Evolutionary conservation across 2,329 filamentous ascomycete genomes (phyloP).

Genomic region (Pseudopyricularia javanii): DNA sequence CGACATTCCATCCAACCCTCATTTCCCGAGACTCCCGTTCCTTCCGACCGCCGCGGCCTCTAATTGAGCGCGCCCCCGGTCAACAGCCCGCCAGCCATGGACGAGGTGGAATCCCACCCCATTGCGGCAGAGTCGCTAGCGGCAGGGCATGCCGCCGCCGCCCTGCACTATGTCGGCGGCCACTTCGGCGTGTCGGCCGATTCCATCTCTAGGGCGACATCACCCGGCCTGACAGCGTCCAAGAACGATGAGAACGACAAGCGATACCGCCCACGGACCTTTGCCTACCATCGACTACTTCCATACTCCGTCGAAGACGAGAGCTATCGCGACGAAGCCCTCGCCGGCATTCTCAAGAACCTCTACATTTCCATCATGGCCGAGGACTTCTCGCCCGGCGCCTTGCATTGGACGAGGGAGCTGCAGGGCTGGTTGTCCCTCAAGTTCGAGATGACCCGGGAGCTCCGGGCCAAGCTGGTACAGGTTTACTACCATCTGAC

Average conservation of each 20-base stretch:
- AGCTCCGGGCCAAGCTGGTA: slow-evolving; percentile 70
- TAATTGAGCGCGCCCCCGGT: background rate
- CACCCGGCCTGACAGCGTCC: slow-evolving; percentile 55
- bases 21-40: background rate
- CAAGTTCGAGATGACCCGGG: slow-evolving; percentile 91
- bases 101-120: slow-evolving; percentile 16
- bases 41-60: background rate
- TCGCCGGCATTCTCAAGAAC: slow-evolving; percentile 82
- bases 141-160: slow-evolving; percentile 20
- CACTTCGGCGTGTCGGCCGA: slow-evolving; percentile 35
- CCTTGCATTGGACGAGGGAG: slow-evolving; percentile 94
- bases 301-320: slow-evolving; percentile 83
- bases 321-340: slow-evolving; percentile 60
- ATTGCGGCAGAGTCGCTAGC: slow-evolving; percentile 19
- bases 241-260: slow-evolving; percentile 39
- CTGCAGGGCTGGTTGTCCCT: slow-evolving; percentile 88
- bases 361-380: slow-evolving; percentile 85
- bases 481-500: slow-evolving; percentile 91
- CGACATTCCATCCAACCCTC: background rate
- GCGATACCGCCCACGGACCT: slow-evolving; percentile 76
- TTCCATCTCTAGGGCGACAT: slow-evolving; percentile 74
- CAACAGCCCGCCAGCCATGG: slow-evolving; percentile 15
- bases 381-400: slow-evolving; percentile 87
- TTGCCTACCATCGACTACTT: slow-evolving; percentile 81
- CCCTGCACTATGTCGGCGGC: slow-evolving; percentile 23